Conservation (phyloP, 345 rosid genomes). For the Lepidium didymum region DNA sequence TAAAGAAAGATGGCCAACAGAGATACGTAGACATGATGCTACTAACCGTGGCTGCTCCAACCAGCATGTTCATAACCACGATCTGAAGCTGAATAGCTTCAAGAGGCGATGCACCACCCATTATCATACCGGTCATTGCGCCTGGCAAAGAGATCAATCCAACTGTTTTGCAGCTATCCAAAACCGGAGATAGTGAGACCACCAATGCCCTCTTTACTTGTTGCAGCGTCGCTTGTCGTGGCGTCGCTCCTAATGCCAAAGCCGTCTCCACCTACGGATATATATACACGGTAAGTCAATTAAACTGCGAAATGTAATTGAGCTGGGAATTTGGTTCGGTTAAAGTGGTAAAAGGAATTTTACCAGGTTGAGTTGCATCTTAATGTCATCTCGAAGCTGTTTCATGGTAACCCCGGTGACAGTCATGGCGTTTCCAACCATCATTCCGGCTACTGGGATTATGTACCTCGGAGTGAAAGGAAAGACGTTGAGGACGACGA, state of each 20-base stretch:
- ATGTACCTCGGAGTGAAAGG: slow-evolving; percentile 92
- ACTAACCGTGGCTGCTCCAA: slow-evolving; percentile 73
- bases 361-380: slow-evolving; percentile 63
- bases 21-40: slow-evolving; percentile 79
- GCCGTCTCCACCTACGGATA: slow-evolving; percentile 70
- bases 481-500: slow-evolving; percentile 58
- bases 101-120: slow-evolving; percentile 93
- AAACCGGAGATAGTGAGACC: slow-evolving; percentile 73
- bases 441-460: slow-evolving; percentile 85
- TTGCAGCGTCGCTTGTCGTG: slow-evolving; percentile 60
- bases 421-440: slow-evolving; percentile 96
- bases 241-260: slow-evolving; percentile 85
- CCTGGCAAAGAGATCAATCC: slow-evolving; percentile 88
- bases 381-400: slow-evolving; percentile 77
- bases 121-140: slow-evolving; percentile 89
- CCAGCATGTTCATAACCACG: slow-evolving; percentile 92
- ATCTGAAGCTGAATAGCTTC: slow-evolving; percentile 94
- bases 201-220: slow-evolving; percentile 77
- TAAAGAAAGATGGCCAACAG: slow-evolving; percentile 91
- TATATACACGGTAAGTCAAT: not conserved
- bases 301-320: not conserved
- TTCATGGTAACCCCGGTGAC: slow-evolving; percentile 96
- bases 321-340: not conserved
- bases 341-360: not conserved
- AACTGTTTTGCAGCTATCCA: slow-evolving; percentile 89